phyloP scores from a whole-genome alignment of 2,329 filamentous ascomycete species.

The Coniochaeta sp. region DNA sequence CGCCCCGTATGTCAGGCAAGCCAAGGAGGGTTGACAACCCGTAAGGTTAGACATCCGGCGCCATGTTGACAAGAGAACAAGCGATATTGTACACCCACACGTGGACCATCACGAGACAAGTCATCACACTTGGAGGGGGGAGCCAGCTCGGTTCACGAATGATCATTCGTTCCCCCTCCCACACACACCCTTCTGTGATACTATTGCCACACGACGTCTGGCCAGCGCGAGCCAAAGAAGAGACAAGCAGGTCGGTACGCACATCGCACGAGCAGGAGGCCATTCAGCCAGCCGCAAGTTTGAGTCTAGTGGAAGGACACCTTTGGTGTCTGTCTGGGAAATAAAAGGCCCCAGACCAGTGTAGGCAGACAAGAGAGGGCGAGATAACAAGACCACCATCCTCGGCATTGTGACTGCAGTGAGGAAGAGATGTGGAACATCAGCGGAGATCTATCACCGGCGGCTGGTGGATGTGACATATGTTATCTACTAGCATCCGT shows the following conservation, averaged over 20 bases:
- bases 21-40: background rate
- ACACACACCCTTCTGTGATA: background rate
- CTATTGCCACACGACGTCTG: background rate
- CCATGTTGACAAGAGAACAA: background rate
- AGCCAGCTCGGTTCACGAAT: background rate
- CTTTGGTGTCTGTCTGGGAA: background rate
- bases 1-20: background rate
- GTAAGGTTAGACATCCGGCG: background rate
- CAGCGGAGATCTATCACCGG: background rate
- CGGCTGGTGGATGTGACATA: background rate
- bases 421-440: background rate
- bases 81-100: background rate
- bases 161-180: background rate
- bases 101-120: background rate
- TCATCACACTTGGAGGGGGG: background rate
- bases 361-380: background rate
- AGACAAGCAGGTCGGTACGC: background rate
- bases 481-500: background rate
- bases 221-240: background rate
- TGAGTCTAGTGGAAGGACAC: background rate
- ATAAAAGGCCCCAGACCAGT: background rate
- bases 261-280: background rate
- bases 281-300: background rate
- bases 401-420: background rate
- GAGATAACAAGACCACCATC: background rate